A percentile compares a stretch with the other conserved stretches of the same genome.
Evolutionary conservation across 2,329 filamentous ascomycete genomes (phyloP).

Genomic region (Sporothrix pallida): DNA sequence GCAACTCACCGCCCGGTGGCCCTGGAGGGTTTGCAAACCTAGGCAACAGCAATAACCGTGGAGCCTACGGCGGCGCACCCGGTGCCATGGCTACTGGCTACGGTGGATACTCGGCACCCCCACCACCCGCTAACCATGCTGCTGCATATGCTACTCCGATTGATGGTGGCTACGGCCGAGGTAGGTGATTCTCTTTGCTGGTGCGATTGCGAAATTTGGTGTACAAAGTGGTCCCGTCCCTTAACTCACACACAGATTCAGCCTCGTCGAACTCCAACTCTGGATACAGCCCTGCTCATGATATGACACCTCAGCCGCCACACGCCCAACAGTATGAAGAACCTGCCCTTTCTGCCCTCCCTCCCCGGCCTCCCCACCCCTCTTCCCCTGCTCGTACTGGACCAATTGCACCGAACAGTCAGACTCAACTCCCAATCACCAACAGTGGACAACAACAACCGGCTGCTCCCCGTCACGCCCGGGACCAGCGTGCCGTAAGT

Average conservation of each 20-base stretch:
- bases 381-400: conserved; percentile 35
- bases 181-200: conserved; percentile 29
- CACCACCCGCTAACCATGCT: conserved; percentile 34
- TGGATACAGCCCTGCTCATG: conserved; percentile 52
- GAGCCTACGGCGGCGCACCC: conserved; percentile 17
- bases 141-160: conserved; percentile 35
- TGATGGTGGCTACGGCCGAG: conserved; percentile 37
- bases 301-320: conserved; percentile 33
- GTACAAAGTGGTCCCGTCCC: conserved; percentile 43
- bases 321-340: conserved; percentile 56
- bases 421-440: conserved; percentile 36
- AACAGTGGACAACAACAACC: conserved; percentile 34
- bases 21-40: conserved; percentile 28
- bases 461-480: conserved; percentile 31
- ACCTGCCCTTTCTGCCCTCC: conserved; percentile 30
- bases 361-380: conserved; percentile 25
- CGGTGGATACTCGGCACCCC: conserved; percentile 59
- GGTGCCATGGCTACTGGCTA: conserved; percentile 56
- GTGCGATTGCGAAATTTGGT: conserved; percentile 39
- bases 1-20: conserved; percentile 32
- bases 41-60: conserved; percentile 29
- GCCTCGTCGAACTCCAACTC: conserved; percentile 50
- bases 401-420: conserved; percentile 31
- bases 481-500: conserved; percentile 31
- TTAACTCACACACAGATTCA: conserved; percentile 38